Conservation (phyloP, 495 filamentous ascomycete species). For the Penicillium canariense region DNA sequence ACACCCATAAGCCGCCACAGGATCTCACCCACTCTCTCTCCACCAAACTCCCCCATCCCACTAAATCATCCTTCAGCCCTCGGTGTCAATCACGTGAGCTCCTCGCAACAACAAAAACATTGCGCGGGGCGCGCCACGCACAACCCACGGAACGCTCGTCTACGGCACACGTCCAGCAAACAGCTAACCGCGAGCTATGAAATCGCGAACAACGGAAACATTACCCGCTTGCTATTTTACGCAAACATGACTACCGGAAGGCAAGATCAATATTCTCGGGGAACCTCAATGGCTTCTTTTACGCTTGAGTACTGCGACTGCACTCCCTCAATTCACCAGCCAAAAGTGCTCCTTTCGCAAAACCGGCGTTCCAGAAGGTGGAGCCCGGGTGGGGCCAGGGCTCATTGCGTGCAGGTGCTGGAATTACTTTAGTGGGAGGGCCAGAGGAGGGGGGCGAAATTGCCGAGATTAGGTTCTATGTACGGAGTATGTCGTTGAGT, state of each 20-base stretch:
- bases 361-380: slow-evolving; percentile 3
- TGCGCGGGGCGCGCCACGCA: slow-evolving; percentile 1
- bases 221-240: too few relatives aligned
- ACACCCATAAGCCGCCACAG: background rate
- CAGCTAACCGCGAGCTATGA: background rate
- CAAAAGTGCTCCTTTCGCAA: background rate
- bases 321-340: background rate
- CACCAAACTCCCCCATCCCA: too few relatives aligned
- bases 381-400: slow-evolving; percentile 1
- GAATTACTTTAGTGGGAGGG: background rate
- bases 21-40: background rate
- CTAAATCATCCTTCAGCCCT: too few relatives aligned
- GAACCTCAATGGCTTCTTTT: too few relatives aligned
- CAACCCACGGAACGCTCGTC: slow-evolving; percentile 3
- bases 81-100: too few relatives aligned
- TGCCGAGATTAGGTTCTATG: background rate
- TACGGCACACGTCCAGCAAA: slow-evolving; percentile 5
- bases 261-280: too few relatives aligned
- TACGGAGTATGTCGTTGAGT: too few relatives aligned
- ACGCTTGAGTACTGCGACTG: too few relatives aligned
- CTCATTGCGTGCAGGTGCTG: background rate
- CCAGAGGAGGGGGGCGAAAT: too few relatives aligned
- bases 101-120: too few relatives aligned
- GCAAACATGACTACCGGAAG: background rate
- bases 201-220: background rate